Evolutionary conservation across 108 stramenopile genomes (phyloP), one percentile per base, ranked within the genome.

Genomic region (Aurantiochytrium sp.): DNA sequence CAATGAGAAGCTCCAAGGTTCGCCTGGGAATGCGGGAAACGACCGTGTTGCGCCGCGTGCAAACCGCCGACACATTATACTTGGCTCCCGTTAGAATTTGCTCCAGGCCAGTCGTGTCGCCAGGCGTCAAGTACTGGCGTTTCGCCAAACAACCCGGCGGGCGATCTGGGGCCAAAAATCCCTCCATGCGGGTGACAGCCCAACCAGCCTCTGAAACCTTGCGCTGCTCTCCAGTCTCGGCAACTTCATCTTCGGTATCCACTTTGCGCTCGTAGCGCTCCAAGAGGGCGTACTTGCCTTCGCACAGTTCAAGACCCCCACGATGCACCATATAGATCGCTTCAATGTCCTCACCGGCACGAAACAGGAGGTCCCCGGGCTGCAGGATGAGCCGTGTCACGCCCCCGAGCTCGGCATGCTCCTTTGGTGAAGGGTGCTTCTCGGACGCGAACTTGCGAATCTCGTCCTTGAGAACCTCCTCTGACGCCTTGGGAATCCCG

Each of bases 301-400:
- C 64, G 51, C 44, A 47, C 16, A 83, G 73, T n/a, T 83, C 73
- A 12, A 83, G 51, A 18, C 51, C 73, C 12, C 73, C 73, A 0
- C 73, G 73, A 4, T 83, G 73, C 51, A 83, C 73, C 73, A 83
- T 83, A n/a, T 83, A 83, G 49, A 83, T 53, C 49, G 73, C 73
- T 5, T 83, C 73, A 12, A 83, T 53, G 28, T 47, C 49, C 12
- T 83, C 73, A 53, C 51, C 73, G 8, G 19, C 51, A n/a, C 73
- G 73, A 3, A 83, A 83, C 0, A 83, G 21, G 18, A 53, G 44
- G 51, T 83, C 73, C 18, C 73, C 73, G 0, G 73, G 73, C 21
- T 83, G 73, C 51, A 83, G 12, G 45, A 83, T 47, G 5, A 83
- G 44, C 51, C 73, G 73, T 18, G 49, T 47, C 5, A 83, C 73